Base-by-base conservation (phyloP, 1,139 yeast species). In the Geotrichum cucujoidarum region DNA sequence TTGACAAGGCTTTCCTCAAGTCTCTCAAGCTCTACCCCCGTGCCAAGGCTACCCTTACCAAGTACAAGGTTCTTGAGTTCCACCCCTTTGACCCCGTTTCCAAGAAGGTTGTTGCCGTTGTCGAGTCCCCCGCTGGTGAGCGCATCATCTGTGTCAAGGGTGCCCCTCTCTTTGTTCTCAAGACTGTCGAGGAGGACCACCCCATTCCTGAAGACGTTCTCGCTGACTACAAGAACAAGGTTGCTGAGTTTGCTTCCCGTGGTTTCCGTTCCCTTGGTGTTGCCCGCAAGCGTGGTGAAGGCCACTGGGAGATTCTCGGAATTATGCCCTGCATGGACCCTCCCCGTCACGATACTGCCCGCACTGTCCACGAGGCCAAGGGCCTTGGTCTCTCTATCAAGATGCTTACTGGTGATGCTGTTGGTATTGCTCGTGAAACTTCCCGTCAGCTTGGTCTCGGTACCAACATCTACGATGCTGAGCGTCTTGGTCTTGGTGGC, bases 1-100 rank as follows among this genome's bases (percentile, higher is more conserved):
- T 89, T 69, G 97, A 89, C 75, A 86, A 84, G 78, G 38, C 50
- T 39, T 47, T 89, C 89, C 77, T 89, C 72, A 89, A 89, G 74
- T 83, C 97, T 63, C 81, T 89, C 46, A 63, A 63, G 58, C 53
- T 60, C 64, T 79, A 79, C 72, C 84, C 84, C 65, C 74, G 81
- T 66, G 64, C 65, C 29, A 60, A 78, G 72, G 72, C 72, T 60
- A 78, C 81, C 61, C 74, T 79, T 63, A 72, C 82, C 60, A 78
- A 79, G 72, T 80, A 80, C 75, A 77, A 77, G 72, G 82, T 79
- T 57, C 63, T 78, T 60, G 81, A 79, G 66, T 79, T 79, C 76
- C 81, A 77, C 65, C 85, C 85, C 55, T 79, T 79, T 70, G 85
- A 79, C 67, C 84, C 85, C 62, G 85, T 79, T 50, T 78, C 83